phyloP scores from a whole-genome alignment of 2,329 filamentous ascomycete species.

The Colletotrichum sp. region DNA sequence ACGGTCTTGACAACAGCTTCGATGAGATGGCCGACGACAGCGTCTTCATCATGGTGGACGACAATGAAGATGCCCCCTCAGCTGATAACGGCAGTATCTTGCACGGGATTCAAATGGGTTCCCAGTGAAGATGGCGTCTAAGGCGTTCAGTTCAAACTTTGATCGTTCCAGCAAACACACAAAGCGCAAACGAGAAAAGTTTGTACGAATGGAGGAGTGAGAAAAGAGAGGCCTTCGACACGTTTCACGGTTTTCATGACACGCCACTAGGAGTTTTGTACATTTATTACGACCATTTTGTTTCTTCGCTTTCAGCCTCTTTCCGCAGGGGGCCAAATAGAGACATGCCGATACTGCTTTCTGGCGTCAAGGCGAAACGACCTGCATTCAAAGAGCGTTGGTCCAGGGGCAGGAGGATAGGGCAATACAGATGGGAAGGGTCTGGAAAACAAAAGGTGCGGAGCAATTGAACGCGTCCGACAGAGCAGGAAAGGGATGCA shows the following conservation, averaged over 20 bases:
- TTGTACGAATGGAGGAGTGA: not conserved
- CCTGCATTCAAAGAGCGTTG: not conserved
- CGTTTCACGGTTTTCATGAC: not conserved
- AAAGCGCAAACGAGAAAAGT: not conserved
- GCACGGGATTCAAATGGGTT: not conserved
- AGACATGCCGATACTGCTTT: not conserved
- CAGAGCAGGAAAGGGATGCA: not conserved
- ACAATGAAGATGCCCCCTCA: not conserved
- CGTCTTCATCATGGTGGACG: not conserved
- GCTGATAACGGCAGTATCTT: constrained; percentile 8
- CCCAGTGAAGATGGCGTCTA: not conserved
- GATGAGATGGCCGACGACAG: not conserved
- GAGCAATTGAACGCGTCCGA: not conserved
- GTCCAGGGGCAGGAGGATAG: not conserved
- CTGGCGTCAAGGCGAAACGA: not conserved
- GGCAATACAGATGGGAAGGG: not conserved
- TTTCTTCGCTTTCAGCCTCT: not conserved
- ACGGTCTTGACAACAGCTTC: not conserved
- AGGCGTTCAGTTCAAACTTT: not conserved
- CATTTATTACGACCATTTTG: constrained; percentile 1
- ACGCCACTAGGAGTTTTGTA: constrained; percentile 6
- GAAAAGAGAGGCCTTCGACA: not conserved
- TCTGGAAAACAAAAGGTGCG: not conserved
- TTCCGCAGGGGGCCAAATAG: not conserved
- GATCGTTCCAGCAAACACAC: not conserved